Evolutionary conservation across 192 early-diverging fungal genomes (phyloP).

Genomic region (Podila verticillata): DNA sequence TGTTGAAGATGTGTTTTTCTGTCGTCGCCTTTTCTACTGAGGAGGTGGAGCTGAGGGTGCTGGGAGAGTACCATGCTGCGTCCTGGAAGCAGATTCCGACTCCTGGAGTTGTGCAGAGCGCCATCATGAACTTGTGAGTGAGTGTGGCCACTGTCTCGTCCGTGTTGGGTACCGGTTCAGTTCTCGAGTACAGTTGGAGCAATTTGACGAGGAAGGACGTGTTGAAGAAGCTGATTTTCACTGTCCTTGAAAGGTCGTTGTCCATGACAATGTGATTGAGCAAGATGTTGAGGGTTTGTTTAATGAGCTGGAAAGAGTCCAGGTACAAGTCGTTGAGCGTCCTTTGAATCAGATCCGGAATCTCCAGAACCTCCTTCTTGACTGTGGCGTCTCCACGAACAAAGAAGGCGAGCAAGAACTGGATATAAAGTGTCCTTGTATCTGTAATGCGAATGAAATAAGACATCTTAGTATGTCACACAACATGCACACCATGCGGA

Average conservation of each 20-base stretch:
- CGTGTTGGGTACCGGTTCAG: slow-evolving; percentile 54
- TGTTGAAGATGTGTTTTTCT: slow-evolving; percentile 64
- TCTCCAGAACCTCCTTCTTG: slow-evolving; percentile 78
- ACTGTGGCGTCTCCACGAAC: slow-evolving; percentile 69
- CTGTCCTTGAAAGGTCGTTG: slow-evolving; percentile 57
- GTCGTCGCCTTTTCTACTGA: slow-evolving; percentile 14
- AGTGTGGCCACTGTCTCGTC: slow-evolving; percentile 63
- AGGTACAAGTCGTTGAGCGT: slow-evolving; percentile 75
- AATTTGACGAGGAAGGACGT: slow-evolving; percentile 73
- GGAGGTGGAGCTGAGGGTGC: slow-evolving; percentile 28
- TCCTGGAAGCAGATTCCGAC: slow-evolving; percentile 80
- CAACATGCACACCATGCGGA: no score
- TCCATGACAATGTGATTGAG: slow-evolving; percentile 75
- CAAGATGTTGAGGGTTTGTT: slow-evolving; percentile 62
- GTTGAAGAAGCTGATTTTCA: slow-evolving; percentile 77
- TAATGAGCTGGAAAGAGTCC: slow-evolving; percentile 72
- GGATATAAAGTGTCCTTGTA: slow-evolving; percentile 75
- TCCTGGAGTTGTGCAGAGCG: slow-evolving; percentile 77
- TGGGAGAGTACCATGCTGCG: slow-evolving; percentile 78
- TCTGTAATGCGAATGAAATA: slow-evolving; percentile 49
- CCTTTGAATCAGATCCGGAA: slow-evolving; percentile 73
- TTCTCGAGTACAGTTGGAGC: slow-evolving; percentile 64
- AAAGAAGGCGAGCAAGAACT: slow-evolving; percentile 85
- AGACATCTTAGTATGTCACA: not conserved
- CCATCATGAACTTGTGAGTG: slow-evolving; percentile 76